phyloP scores from a whole-genome alignment of 225 moss, liverwort and hornwort species.

The Bryoerythrophyllum caledonicum region DNA sequence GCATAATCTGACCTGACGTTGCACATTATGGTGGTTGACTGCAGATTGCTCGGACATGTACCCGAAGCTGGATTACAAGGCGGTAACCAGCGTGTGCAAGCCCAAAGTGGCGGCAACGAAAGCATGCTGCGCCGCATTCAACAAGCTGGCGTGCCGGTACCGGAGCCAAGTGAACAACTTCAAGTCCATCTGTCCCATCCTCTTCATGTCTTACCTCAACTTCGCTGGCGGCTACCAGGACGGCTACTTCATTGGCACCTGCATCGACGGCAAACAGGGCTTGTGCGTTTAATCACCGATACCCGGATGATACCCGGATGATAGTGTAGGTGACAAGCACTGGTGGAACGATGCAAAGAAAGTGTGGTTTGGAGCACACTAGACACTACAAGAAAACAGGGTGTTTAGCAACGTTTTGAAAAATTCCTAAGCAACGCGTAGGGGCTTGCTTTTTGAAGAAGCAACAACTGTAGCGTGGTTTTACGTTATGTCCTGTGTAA shows the following conservation, averaged over 20 bases:
- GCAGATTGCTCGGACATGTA: conserved; percentile 27
- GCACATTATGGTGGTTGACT: background rate
- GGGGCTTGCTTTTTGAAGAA: no score
- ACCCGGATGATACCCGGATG: background rate
- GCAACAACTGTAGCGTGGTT: no score
- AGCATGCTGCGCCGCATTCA: conserved; percentile 59
- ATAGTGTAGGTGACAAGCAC: no score
- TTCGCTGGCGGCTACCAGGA: conserved; percentile 58
- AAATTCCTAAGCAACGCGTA: no score
- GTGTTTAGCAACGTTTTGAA: no score
- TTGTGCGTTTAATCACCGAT: conserved; percentile 34
- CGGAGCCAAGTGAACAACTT: conserved; percentile 61
- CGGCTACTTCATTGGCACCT: conserved; percentile 46
- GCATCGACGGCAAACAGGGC: conserved; percentile 39
- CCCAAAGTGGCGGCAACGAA: conserved; percentile 27
- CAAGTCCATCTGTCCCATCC: conserved; percentile 60
- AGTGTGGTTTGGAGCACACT: no score
- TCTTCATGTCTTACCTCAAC: conserved; percentile 62
- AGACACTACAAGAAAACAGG: no score
- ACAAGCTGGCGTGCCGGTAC: conserved; percentile 45
- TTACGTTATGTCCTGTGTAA: no score
- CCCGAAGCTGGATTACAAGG: conserved; percentile 49
- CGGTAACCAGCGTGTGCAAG: conserved; percentile 51
- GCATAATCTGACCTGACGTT: background rate
- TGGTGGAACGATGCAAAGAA: no score